phyloP scores from a whole-genome alignment of 78 protist genomes.

The Dictyostelium discoideum region DNA sequence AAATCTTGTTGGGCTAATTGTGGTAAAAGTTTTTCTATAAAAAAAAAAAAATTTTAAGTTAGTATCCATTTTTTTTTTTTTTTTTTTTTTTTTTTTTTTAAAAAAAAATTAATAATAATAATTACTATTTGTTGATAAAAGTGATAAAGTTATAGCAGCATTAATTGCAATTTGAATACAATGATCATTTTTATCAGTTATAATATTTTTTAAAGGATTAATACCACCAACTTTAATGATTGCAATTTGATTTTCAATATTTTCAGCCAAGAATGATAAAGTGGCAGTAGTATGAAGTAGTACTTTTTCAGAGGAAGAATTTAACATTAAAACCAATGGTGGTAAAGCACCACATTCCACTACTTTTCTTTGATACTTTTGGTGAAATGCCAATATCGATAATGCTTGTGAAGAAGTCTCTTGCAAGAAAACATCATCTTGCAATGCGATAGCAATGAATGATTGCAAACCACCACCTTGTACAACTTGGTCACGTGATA shows the following conservation, averaged over 20 bases:
- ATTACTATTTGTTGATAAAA: constrained; percentile 48
- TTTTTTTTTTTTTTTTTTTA: neutral
- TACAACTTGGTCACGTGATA: constrained; percentile 32
- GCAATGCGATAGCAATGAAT: constrained; percentile 13
- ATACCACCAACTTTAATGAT: constrained; percentile 65
- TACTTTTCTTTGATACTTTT: constrained; percentile 69
- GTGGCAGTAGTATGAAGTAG: constrained; percentile 12
- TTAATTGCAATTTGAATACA: constrained; percentile 6
- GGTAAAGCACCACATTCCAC: constrained; percentile 70
- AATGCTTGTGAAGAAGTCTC: constrained; percentile 44
- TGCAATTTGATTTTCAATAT: constrained; percentile 50
- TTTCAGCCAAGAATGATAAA: constrained; percentile 22
- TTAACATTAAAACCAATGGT: constrained; percentile 46
- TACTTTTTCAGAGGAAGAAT: constrained; percentile 31
- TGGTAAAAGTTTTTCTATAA: neutral
- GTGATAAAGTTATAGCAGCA: constrained; percentile 38
- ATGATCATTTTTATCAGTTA: constrained; percentile 11
- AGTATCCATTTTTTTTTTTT: too few relatives aligned
- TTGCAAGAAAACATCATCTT: constrained; percentile 30
- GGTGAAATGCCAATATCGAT: constrained; percentile 29
- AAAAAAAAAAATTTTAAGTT: neutral
- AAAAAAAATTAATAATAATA: neutral
- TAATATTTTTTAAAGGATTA: constrained; percentile 35
- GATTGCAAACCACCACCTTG: constrained; percentile 17
- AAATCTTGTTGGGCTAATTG: constrained; percentile 50